phyloP scores from a whole-genome alignment of 306 rosid genomes.

The Medicago ruthenica region DNA sequence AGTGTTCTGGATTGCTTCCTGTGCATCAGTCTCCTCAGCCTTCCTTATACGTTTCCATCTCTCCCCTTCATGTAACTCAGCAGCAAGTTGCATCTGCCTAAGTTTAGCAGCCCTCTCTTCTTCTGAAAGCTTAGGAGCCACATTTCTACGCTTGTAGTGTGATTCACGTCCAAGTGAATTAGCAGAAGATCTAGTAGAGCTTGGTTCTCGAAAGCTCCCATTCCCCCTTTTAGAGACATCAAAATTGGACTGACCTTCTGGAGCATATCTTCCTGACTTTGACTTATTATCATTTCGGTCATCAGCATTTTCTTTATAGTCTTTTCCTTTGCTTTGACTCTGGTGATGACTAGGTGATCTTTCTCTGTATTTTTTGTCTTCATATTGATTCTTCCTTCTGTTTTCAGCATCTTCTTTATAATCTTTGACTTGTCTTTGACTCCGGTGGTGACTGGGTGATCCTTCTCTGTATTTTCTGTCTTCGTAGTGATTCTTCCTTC shows the following conservation, averaged over 20 bases:
- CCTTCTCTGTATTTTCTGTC: conserved; percentile 50
- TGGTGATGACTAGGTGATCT: conserved; percentile 46
- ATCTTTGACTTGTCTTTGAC: conserved; percentile 46
- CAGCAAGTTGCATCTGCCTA: conserved; percentile 88
- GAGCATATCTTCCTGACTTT: conserved; percentile 50
- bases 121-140: conserved; percentile 74
- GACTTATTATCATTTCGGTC: conserved; percentile 57
- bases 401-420: conserved; percentile 31
- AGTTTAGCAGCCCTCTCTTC: conserved; percentile 91
- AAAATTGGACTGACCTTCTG: conserved; percentile 46
- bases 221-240: conserved; percentile 46
- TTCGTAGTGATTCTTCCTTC: conserved; percentile 40
- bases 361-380: conserved; percentile 39
- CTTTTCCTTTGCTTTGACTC: conserved; percentile 47
- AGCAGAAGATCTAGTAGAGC: conserved; percentile 42
- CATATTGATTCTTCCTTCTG: not conserved
- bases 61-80: conserved; percentile 92
- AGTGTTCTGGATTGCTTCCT: conserved; percentile 57
- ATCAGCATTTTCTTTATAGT: conserved; percentile 37
- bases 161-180: conserved; percentile 48
- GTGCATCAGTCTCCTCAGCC: conserved; percentile 80
- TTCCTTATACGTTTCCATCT: conserved; percentile 91
- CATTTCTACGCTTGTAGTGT: conserved; percentile 58
- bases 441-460: conserved; percentile 48
- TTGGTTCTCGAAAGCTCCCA: conserved; percentile 47